Base-by-base conservation (phyloP, 2,329 filamentous ascomycete species). In the Byssochlamys sp. region DNA sequence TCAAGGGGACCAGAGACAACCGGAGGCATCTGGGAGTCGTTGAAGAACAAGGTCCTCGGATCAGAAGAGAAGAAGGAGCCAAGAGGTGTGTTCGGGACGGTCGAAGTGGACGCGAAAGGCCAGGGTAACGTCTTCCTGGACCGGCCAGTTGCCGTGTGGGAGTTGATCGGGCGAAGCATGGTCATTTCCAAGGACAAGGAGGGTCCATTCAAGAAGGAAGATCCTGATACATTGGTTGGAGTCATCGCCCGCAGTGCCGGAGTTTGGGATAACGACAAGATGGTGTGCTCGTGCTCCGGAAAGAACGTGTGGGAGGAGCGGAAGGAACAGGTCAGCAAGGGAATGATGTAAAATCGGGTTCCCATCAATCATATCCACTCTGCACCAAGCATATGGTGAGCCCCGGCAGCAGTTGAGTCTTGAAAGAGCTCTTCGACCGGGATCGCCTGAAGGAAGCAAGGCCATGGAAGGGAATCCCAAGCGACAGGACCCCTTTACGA, bases 261-360 rank as follows among this genome's bases (percentile, higher is more conserved):
- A n/a, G 88, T 96, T 60, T 99, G 94, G 94, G 92, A 96, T 73
- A 96, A 99, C 67, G 90, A 96, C 71, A 99, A 97, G 81, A 96
- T 89, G 52, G 92, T 99, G 4, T 99, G 94, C 73, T 96, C 91
- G 53, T 99, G 94, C 75, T 95, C 91, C 39, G 94, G 94, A 3
- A 97, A 97, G 84, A 97, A 91, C 57, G 84, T 99, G 10, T 99
- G 94, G 94, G 89, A 99, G 75, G 94, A 99, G 80, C 84, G 94
- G 65, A 86, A 87, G 75, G 91, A 96, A 68, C 90, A 96, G 77
- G 85, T 91, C 49, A 81, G 82, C 63, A 91, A 90, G 76, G 94
- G 94, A 2, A 97, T 99, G 90, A 77, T 94, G 65, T 96, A 45
- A 45, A 24, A 31, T 31, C 39, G 5, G 14, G 39, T 10, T 45